Evolutionary conservation across 225 moss, liverwort and hornwort genomes (phyloP).

Genomic region (Bryoerythrophyllum caledonicum): DNA sequence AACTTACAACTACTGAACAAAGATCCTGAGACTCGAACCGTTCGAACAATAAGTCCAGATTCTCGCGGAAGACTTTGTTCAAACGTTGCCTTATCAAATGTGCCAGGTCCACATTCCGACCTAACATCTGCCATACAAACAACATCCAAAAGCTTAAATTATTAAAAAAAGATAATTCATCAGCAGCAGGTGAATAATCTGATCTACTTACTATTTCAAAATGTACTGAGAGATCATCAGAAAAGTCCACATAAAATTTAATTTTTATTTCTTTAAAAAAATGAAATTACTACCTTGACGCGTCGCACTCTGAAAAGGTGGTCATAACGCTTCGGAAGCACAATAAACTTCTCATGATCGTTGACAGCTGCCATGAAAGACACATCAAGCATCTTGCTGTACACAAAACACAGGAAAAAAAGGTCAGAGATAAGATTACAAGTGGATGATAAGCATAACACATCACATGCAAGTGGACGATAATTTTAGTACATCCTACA

Average conservation of each 20-base stretch:
- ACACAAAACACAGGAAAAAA: slow-evolving; percentile 27
- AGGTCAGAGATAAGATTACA: slow-evolving; percentile 12
- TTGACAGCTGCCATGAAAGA: slow-evolving; percentile 66
- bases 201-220: too few relatives aligned
- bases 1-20: slow-evolving; percentile 84
- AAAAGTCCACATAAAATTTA: not conserved
- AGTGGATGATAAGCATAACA: not conserved
- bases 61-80: slow-evolving; percentile 89
- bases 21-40: slow-evolving; percentile 95
- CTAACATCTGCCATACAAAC: slow-evolving; percentile 66
- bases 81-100: slow-evolving; percentile 81
- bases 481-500: not conserved
- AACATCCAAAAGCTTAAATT: too few relatives aligned
- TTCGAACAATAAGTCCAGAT: slow-evolving; percentile 83
- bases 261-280: too few relatives aligned
- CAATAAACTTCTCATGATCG: slow-evolving; percentile 66
- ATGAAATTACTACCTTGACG: slow-evolving; percentile 56
- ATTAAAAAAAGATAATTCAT: not conserved
- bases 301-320: slow-evolving; percentile 86
- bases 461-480: slow-evolving; percentile 6
- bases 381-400: slow-evolving; percentile 80
- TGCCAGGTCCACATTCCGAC: slow-evolving; percentile 81
- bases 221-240: not conserved
- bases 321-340: slow-evolving; percentile 88
- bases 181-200: not conserved